A percentile compares a stretch with the other conserved stretches of the same genome.
Evolutionary conservation across 441 rosid species (phyloP).

Genomic region (Pelargonium australe): DNA sequence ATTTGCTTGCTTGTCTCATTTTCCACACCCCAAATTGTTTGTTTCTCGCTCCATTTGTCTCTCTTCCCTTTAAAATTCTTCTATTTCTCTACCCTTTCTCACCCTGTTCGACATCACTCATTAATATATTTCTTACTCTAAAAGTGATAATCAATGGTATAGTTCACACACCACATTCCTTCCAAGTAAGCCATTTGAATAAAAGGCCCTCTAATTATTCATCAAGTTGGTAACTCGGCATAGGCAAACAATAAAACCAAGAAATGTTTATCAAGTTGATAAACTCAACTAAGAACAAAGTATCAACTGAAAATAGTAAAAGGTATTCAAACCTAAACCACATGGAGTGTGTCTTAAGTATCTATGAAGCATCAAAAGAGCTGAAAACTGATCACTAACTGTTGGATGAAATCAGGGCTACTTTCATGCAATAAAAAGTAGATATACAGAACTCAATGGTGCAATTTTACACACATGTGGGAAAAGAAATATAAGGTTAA

Average conservation of each 20-base stretch:
- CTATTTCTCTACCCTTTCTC: not conserved
- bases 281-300: not conserved
- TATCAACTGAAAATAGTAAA: not conserved
- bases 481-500: not conserved
- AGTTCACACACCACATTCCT: not conserved
- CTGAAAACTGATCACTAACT: not conserved
- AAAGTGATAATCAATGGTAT: not conserved
- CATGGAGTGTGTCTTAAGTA: not conserved
- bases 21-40: not conserved
- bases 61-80: not conserved
- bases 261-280: not conserved
- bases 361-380: not conserved
- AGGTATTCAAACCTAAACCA: not conserved
- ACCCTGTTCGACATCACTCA: not conserved
- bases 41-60: not conserved
- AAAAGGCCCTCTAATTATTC: not conserved
- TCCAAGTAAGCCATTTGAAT: not conserved
- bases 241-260: not conserved
- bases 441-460: not conserved
- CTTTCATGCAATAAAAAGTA: not conserved
- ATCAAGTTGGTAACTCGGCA: not conserved
- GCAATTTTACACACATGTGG: not conserved
- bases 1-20: not conserved
- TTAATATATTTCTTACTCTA: not conserved
- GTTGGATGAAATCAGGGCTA: not conserved